Evolutionary conservation across 768 basidiomycete species (phyloP), one percentile per base, ranked within the genome.

Genomic region (Strobilomyces dryophilus): DNA sequence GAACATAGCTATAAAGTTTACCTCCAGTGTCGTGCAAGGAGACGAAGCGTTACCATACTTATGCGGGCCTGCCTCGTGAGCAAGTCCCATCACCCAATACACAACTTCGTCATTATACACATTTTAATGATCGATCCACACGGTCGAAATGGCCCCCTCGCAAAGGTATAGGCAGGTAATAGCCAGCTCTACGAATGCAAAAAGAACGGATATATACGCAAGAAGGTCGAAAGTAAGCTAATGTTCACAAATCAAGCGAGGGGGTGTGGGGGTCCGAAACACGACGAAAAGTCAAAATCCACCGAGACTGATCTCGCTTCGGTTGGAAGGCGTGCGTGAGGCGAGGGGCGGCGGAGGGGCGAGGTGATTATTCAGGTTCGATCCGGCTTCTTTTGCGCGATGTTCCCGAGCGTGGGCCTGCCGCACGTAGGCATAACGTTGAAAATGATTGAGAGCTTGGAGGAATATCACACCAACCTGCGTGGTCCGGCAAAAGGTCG

Each of bases 371-470:
- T 70, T 67, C 11, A 1, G n/a, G 2, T 26, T 44, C 12, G 51
- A 27, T 15, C n/a, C 36, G 10, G 66, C 53, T n/a, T 76, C 76
- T 49, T 65, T 66, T 0, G 57, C 40, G n/a, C 69, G 67, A 7
- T 59, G 71, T 55, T 91, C 86, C 34, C 79, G 77, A 14, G 81
- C 81, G 64, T 89, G 80, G 0, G 89, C 90, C 66, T 90, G 86
- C 41, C 92, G 81, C 24, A 90, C 83, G 62, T 92, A 95, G 0
- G 93, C 89, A 53, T 91, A 88, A 4, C 89, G 83, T 63, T 93
- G 91, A 67, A 95, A 95, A 61, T 90, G 87, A 65, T 94, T 95
- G 24, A 95, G 76, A 10, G 81, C 74, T 64, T 88, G 83, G 34
- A 95, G 70, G 64, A 85, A 91, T 49, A 87, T 74, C 18, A 84